Percentiles rank a stretch among this genome's conserved stretches.
Evolutionary conservation across 345 rosid species (phyloP).

Genomic region (Melastoma malabathricum): DNA sequence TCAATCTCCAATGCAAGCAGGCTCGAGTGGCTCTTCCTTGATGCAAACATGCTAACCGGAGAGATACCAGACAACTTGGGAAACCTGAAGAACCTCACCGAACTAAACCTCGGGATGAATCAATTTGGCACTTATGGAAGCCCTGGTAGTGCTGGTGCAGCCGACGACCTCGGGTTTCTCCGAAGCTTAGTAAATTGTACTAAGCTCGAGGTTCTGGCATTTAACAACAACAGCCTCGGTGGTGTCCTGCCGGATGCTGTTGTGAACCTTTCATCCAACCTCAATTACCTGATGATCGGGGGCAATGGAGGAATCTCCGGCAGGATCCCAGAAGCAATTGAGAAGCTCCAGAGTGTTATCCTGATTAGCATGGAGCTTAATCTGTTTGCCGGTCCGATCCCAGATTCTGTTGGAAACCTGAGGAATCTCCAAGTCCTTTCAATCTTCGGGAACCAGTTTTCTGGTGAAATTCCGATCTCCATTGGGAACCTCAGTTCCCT

Average conservation of each 20-base stretch:
- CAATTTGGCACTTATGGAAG: slow-evolving; percentile 10
- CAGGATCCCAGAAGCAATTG: slow-evolving; percentile 10
- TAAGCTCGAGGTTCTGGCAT: slow-evolving; percentile 10
- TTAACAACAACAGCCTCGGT: slow-evolving; percentile 10
- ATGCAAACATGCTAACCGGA: slow-evolving; percentile 6
- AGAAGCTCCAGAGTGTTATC: slow-evolving; percentile 7
- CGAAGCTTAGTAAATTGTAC: slow-evolving; percentile 17
- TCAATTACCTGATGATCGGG: slow-evolving; percentile 9
- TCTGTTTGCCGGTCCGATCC: slow-evolving; percentile 14
- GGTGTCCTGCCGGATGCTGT: slow-evolving; percentile 12
- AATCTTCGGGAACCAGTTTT: slow-evolving; percentile 17
- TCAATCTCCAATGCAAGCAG: slow-evolving; percentile 14
- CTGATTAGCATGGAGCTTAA: slow-evolving; percentile 11
- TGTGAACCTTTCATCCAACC: slow-evolving; percentile 13
- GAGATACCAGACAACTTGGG: slow-evolving; percentile 18
- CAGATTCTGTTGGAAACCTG: slow-evolving; percentile 10
- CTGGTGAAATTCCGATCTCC: slow-evolving; percentile 25
- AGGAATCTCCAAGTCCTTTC: slow-evolving; percentile 13
- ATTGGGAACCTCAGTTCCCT: slow-evolving; percentile 26
- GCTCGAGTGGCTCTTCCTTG: background rate
- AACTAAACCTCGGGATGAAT: slow-evolving; percentile 12
- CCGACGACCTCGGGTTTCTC: slow-evolving; percentile 16
- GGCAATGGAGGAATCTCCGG: slow-evolving; percentile 13
- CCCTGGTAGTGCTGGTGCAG: no score
- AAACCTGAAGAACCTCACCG: slow-evolving; percentile 7